These are phyloP conservation scores for Inga leiocalycina DNA, from an alignment of 306 rosid genomes.

Conservation along the genomic window DNA sequence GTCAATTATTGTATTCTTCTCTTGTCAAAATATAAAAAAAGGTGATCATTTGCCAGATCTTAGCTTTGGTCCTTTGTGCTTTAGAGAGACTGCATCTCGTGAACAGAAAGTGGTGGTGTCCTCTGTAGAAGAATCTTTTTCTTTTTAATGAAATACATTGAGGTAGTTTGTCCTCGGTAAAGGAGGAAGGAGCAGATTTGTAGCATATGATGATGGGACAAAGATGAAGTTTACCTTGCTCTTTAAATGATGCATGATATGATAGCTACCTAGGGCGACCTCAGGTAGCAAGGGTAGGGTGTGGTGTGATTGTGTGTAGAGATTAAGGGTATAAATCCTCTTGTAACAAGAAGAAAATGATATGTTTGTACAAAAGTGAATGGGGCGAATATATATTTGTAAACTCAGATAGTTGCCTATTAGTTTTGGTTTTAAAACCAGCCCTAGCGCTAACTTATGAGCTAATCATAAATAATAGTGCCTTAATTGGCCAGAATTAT, in stretches of 20 bases:
- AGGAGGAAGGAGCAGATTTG: constrained; percentile 11
- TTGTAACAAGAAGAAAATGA: not conserved
- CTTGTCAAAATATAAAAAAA: not conserved
- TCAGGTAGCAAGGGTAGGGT: not conserved
- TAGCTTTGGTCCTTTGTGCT: not conserved
- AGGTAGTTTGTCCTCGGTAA: constrained; percentile 12
- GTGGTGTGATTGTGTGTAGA: not conserved
- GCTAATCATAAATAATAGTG: not conserved
- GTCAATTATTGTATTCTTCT: constrained; percentile 2
- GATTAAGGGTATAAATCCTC: not conserved
- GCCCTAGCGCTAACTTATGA: constrained; percentile 8
- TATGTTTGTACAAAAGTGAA: not conserved
- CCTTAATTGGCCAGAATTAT: not conserved
- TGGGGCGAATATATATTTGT: constrained; percentile 12
- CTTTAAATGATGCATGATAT: constrained; percentile 6
- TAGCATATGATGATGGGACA: constrained; percentile 19
- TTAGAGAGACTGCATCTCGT: not conserved
- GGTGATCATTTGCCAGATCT: not conserved
- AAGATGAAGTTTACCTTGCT: not conserved
- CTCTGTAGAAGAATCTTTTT: constrained; percentile 9
- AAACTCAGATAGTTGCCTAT: constrained; percentile 3
- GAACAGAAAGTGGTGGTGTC: not conserved
- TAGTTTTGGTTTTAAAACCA: constrained; percentile 6
- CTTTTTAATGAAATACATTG: constrained; percentile 6
- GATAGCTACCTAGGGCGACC: not conserved